A percentile compares a stretch with the other conserved stretches of the same genome.
Conservation (phyloP, 1,284 basidiomycete species). For the Cutaneotrichosporon arboriforme region DNA sequence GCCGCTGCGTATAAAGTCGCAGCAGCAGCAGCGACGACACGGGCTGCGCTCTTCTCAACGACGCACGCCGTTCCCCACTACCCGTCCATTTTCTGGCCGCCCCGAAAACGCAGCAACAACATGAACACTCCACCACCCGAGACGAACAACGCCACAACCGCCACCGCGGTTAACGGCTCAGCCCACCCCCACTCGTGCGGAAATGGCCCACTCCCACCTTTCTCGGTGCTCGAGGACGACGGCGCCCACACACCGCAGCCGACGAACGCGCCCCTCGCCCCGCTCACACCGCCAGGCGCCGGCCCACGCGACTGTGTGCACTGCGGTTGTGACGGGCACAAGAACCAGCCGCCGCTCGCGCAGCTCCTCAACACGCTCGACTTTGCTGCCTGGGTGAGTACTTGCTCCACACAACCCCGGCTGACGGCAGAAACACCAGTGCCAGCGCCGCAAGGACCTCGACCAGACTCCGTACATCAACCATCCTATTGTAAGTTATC, state of each 20-base stretch:
- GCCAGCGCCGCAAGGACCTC: conserved; percentile 46
- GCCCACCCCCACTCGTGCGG: neutral
- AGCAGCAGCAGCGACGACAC: no score
- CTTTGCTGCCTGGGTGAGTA: conserved; percentile 45
- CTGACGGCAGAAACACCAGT: conserved; percentile 43
- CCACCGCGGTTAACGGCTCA: neutral
- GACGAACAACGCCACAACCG: conserved; percentile 27
- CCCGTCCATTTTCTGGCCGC: conserved; percentile 3
- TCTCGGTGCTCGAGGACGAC: conserved; percentile 4
- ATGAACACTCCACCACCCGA: conserved; percentile 31
- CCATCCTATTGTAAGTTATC: conserved; percentile 38
- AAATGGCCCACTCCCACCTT: neutral
- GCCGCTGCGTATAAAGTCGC: no score
- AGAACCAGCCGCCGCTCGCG: conserved; percentile 15
- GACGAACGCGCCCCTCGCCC: neutral
- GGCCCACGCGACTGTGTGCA: conserved; percentile 7
- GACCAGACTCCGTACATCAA: conserved; percentile 49
- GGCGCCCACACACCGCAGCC: conserved; percentile 14
- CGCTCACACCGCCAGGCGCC: conserved; percentile 6
- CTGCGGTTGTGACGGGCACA: conserved; percentile 6
- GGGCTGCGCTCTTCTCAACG: no score
- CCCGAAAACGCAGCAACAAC: neutral
- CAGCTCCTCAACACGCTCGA: conserved; percentile 41
- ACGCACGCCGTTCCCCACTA: conserved; percentile 9
- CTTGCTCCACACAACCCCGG: neutral